Evolutionary conservation across 2,329 filamentous ascomycete species (phyloP), one percentile per base, ranked within the genome.

Genomic region (Cytospora mali): DNA sequence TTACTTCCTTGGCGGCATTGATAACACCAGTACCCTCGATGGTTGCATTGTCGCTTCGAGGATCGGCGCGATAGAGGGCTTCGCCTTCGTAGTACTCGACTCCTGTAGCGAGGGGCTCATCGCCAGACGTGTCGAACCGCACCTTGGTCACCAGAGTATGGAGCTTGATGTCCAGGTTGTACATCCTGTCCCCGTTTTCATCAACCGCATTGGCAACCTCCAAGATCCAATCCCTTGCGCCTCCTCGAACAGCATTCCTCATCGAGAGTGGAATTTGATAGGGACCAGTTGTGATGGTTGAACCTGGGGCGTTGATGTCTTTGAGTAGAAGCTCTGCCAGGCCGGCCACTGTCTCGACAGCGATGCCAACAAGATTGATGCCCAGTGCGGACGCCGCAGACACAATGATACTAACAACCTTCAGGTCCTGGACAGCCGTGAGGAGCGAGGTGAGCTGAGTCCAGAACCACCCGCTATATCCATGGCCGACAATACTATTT

Each of bases 201-300:
- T 49, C 35, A 0, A 55, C 56, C 11, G 63, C 63, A 28, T 58
- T 62, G 10, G 60, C 60, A 2, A 58, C 52, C 27, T 65, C 49
- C 28, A 65, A 9, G 14, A 65, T 60, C 16, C 55, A 55, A 33
- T 65, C 55, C 23, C 63, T 48, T 1, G 61, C 59, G 7, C 60
- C 82, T 35, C 76, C 81, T 25, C 86, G 84, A 52, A 78, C 76
- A 54, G 74, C 77, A 21, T 65, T 21, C 1, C 55, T 25, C 55
- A 58, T 62, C 2, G 63, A 54, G 6, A 88, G 71, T 3, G 87
- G 86, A 5, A 89, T 80, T 67, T 88, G 85, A 70, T 82, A 88
- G 39, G 83, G 74, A 1, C 78, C 80, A 29, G 79, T 75, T 3
- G 72, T 68, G 23, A 72, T 72, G 68, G 88, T 85, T 27, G 83